Percentiles rank a stretch among this genome's conserved stretches.
phyloP scores from a whole-genome alignment of 2,329 filamentous ascomycete species.

The Colletotrichum cuscutae region DNA sequence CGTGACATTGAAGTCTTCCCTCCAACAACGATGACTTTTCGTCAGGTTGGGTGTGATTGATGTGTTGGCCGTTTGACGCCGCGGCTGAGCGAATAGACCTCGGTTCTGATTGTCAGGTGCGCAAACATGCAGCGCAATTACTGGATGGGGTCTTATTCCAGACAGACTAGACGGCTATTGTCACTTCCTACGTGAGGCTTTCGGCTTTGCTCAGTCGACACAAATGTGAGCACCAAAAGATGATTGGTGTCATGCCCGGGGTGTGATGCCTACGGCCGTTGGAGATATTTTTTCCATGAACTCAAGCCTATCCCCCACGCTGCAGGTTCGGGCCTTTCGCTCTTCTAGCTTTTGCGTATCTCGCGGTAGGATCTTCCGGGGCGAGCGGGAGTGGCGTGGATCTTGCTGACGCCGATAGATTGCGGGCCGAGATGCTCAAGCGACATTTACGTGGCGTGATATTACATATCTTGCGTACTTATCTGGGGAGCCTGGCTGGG shows the following conservation, averaged over 20 bases:
- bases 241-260: constrained; percentile 4
- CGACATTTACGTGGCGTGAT: constrained; percentile 12
- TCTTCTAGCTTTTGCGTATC: not conserved
- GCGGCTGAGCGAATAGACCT: constrained; percentile 23
- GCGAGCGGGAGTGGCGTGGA: not conserved
- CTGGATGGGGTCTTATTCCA: not conserved
- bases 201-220: not conserved
- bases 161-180: not conserved
- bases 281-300: not conserved
- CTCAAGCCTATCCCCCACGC: not conserved
- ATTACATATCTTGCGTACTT: not conserved
- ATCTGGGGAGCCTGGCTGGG: not conserved
- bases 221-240: not conserved
- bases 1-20: constrained; percentile 14
- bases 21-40: not conserved
- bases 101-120: constrained; percentile 15
- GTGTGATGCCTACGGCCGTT: not conserved
- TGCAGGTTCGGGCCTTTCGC: not conserved
- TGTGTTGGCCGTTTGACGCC: constrained; percentile 27
- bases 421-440: constrained; percentile 13
- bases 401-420: constrained; percentile 5
- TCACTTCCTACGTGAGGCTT: not conserved
- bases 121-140: not conserved
- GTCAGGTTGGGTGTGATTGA: constrained; percentile 20
- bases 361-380: not conserved